These are phyloP conservation scores for Geranium incanum DNA, from an alignment of 441 rosid species.

Conservation along the genomic window DNA sequence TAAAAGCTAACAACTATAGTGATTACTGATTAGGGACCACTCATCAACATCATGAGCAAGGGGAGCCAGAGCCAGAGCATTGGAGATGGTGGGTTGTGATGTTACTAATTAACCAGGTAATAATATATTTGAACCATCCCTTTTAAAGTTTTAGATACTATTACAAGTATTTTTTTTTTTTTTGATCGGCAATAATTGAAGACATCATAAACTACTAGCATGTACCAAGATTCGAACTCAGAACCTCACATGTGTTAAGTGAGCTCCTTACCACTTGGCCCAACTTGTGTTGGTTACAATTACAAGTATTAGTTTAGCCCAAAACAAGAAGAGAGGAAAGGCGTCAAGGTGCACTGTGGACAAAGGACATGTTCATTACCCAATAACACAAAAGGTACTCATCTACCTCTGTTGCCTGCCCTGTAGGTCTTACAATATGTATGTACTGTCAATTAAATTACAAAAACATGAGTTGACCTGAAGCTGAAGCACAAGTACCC, in stretches of 20 bases:
- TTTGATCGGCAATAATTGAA: no score
- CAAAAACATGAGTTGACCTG: conserved; percentile 6
- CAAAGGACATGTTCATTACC: conserved; percentile 2
- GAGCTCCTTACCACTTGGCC: no score
- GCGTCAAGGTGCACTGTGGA: neutral
- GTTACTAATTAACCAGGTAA: neutral
- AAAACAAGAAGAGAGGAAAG: neutral
- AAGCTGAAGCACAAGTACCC: conserved; percentile 4
- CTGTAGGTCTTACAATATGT: neutral
- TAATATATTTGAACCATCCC: conserved; percentile 2
- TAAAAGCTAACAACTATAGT: neutral
- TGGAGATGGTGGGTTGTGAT: neutral
- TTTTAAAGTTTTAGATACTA: neutral
- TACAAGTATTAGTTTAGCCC: neutral
- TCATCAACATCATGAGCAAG: neutral
- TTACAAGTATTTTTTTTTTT: neutral
- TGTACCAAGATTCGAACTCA: no score
- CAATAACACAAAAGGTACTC: neutral
- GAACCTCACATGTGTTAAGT: no score
- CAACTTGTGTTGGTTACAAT: no score
- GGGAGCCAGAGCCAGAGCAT: neutral
- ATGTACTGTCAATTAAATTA: conserved; percentile 1
- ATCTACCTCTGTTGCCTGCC: no score
- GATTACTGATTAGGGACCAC: neutral
- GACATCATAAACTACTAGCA: no score